These are phyloP conservation scores for Massariosphaeria phaeospora DNA, from an alignment of 495 filamentous ascomycete genomes.

Conservation along the genomic window DNA sequence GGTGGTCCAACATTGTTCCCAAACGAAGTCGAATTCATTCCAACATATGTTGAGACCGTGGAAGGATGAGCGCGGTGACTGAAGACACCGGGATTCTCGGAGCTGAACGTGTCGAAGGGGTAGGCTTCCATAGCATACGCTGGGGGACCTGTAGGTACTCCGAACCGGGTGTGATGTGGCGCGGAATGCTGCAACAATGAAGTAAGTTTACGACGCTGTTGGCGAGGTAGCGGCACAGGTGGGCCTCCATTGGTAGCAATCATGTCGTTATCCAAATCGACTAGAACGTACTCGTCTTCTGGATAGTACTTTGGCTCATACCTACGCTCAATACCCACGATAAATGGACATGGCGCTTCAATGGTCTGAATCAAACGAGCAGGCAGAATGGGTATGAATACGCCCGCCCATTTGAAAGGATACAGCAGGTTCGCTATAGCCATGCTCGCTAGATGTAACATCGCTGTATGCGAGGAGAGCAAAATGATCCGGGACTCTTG, in stretches of 20 bases:
- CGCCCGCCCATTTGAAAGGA: constrained; percentile 84
- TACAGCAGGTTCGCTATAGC: constrained; percentile 81
- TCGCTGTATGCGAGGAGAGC: constrained; percentile 88
- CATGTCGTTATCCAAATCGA: constrained; percentile 84
- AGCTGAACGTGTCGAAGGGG: constrained; percentile 80
- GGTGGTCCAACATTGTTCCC: constrained; percentile 49
- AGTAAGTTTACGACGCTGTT: constrained; percentile 82
- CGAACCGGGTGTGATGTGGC: constrained; percentile 81
- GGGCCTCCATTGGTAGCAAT: constrained; percentile 69
- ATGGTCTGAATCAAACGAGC: constrained; percentile 81
- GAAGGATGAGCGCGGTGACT: constrained; percentile 62
- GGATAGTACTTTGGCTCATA: constrained; percentile 90
- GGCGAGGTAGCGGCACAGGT: constrained; percentile 73
- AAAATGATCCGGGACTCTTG: constrained; percentile 94
- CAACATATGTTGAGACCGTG: constrained; percentile 75
- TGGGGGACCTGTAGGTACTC: constrained; percentile 82
- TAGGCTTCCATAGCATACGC: constrained; percentile 89
- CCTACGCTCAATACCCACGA: constrained; percentile 87
- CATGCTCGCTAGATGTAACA: constrained; percentile 87
- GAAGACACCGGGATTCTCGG: constrained; percentile 78
- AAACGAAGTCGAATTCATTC: constrained; percentile 82
- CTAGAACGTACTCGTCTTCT: constrained; percentile 93
- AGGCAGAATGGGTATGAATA: constrained; percentile 88
- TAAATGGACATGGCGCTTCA: constrained; percentile 94
- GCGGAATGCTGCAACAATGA: constrained; percentile 86